Evolutionary conservation across 2,329 filamentous ascomycete species (phyloP).

Genomic region (Pleomassaria siparia): DNA sequence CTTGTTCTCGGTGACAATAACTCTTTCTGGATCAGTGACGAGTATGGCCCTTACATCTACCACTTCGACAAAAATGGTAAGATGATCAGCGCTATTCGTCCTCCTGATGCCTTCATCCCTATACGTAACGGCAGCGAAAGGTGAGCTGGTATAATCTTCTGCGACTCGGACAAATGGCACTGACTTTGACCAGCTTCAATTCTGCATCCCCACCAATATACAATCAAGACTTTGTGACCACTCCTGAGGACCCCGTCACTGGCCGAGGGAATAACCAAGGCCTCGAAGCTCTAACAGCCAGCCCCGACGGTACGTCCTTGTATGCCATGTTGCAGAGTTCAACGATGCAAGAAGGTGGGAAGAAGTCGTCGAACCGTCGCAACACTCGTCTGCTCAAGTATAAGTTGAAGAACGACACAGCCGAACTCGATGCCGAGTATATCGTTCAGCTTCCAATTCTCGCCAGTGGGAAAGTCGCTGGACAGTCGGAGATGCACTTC

Average conservation of each 20-base stretch:
- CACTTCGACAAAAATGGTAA: conserved; percentile 60
- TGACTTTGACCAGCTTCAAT: conserved; percentile 55
- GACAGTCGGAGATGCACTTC: conserved; percentile 69
- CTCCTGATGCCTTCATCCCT: conserved; percentile 66
- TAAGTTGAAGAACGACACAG: conserved; percentile 53
- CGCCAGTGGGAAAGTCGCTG: conserved; percentile 58
- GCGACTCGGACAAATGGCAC: neutral
- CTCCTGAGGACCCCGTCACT: conserved; percentile 59
- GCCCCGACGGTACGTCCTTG: conserved; percentile 62
- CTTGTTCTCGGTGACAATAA: conserved; percentile 62
- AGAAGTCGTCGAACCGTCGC: conserved; percentile 55
- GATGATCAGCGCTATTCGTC: conserved; percentile 65
- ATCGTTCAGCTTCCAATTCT: conserved; percentile 66
- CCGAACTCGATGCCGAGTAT: conserved; percentile 61
- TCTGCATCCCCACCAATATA: conserved; percentile 66
- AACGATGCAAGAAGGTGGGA: conserved; percentile 54
- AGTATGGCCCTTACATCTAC: conserved; percentile 67
- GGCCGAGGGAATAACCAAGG: conserved; percentile 74
- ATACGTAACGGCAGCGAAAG: conserved; percentile 59
- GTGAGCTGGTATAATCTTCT: conserved; percentile 5
- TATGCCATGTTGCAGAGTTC: conserved; percentile 69
- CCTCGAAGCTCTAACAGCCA: conserved; percentile 69
- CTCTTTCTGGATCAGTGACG: conserved; percentile 68
- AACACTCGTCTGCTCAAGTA: conserved; percentile 67
- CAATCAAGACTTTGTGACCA: conserved; percentile 50